Percentiles rank a stretch among this genome's conserved stretches.
phyloP scores from a whole-genome alignment of 2,329 filamentous ascomycete genomes.

The Stagonosporopsis rhizophila region DNA sequence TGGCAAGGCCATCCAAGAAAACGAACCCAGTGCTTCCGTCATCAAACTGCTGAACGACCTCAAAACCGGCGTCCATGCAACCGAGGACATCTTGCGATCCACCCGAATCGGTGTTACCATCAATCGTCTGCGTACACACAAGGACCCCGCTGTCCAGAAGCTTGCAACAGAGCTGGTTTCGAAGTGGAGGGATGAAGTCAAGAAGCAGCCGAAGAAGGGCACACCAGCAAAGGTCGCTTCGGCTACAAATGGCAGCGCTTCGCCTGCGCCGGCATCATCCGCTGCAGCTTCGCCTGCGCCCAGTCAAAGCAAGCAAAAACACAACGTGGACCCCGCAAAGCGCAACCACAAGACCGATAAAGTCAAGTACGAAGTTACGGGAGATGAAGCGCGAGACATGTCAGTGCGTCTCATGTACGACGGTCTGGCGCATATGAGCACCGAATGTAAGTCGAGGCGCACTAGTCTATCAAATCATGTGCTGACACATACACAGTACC shows the following conservation, averaged over 20 bases:
- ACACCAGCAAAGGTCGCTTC: conserved; percentile 29
- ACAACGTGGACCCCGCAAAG: conserved; percentile 71
- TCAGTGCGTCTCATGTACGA: conserved; percentile 95
- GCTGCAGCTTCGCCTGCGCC: conserved; percentile 56
- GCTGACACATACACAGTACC: conserved; percentile 53
- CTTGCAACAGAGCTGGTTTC: conserved; percentile 82
- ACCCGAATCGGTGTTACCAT: conserved; percentile 93
- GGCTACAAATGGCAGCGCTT: conserved; percentile 38
- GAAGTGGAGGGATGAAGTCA: conserved; percentile 85
- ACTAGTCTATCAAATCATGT: background rate
- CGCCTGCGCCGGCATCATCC: conserved; percentile 44
- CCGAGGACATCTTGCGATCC: conserved; percentile 86
- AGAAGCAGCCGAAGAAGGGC: conserved; percentile 54
- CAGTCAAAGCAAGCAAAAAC: conserved; percentile 62
- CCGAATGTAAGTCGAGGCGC: conserved; percentile 50
- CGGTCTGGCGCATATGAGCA: conserved; percentile 77
- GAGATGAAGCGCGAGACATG: conserved; percentile 75
- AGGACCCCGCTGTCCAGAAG: conserved; percentile 73
- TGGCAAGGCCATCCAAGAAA: conserved; percentile 76
- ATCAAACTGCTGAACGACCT: conserved; percentile 78
- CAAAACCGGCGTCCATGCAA: conserved; percentile 80
- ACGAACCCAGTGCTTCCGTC: conserved; percentile 76
- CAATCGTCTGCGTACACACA: conserved; percentile 83
- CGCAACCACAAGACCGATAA: conserved; percentile 83
- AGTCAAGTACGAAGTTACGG: conserved; percentile 78